Conservation (phyloP, 164 flowering plant genomes). For the Protea cynaroides region DNA sequence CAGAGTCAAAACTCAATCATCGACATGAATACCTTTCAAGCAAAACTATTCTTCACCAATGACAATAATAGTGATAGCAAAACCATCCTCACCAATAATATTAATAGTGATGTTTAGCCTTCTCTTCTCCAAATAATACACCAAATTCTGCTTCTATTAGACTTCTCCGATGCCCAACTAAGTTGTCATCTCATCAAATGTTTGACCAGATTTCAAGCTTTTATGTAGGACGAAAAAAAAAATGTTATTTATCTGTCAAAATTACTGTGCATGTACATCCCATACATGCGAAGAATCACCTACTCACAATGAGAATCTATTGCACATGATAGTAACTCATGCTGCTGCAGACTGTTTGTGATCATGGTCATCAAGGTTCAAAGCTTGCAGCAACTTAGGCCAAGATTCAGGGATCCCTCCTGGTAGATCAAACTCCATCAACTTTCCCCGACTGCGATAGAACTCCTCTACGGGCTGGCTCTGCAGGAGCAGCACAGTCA, state of each 20-base stretch:
- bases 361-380: constrained; percentile 67
- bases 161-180: neutral
- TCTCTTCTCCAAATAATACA: neutral
- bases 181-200: neutral
- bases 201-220: neutral
- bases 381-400: constrained; percentile 81
- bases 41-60: neutral
- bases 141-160: neutral
- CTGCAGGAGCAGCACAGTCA: constrained; percentile 35
- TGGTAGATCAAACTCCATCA: constrained; percentile 86
- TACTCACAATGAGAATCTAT: constrained; percentile 9
- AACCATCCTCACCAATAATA: neutral
- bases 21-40: neutral
- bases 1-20: neutral
- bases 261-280: constrained; percentile 19
- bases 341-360: constrained; percentile 66
- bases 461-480: constrained; percentile 83
- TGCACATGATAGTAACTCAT: constrained; percentile 14
- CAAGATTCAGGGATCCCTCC: constrained; percentile 98
- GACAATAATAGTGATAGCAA: neutral
- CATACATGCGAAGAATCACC: constrained; percentile 40
- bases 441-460: constrained; percentile 65
- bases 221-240: constrained; percentile 17
- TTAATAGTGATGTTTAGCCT: neutral
- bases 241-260: constrained; percentile 8